Evolutionary conservation across 2,329 filamentous ascomycete genomes (phyloP).

Genomic region (Sporothrix euskadiensis): DNA sequence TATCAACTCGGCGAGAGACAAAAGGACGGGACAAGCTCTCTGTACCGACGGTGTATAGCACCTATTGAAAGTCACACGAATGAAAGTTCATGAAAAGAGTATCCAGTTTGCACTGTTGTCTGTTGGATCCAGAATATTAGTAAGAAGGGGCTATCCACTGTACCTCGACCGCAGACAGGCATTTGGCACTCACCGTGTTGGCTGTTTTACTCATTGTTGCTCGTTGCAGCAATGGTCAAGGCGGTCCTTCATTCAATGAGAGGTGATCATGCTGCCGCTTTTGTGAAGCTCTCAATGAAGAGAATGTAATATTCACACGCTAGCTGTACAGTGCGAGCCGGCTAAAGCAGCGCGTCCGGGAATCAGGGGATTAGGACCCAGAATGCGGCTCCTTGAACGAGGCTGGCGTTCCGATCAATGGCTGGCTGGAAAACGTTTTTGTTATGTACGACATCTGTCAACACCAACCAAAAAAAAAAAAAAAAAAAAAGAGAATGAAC

Average conservation of each 20-base stretch:
- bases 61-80: not conserved
- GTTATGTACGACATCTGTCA: not conserved
- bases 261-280: not conserved
- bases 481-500: not conserved
- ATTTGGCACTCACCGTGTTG: not conserved
- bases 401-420: not conserved
- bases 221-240: not conserved
- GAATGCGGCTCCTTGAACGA: not conserved
- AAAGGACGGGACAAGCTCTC: not conserved
- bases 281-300: conserved; percentile 7
- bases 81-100: not conserved
- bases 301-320: not conserved
- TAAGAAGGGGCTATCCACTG: not conserved
- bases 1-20: not conserved
- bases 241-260: conserved; percentile 15
- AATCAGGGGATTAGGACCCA: not conserved
- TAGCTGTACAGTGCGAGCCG: conserved; percentile 2
- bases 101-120: not conserved
- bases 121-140: not conserved
- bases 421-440: too few relatives aligned
- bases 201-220: conserved; percentile 11
- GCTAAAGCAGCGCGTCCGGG: not conserved
- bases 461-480: not conserved
- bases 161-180: not conserved
- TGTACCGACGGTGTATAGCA: not conserved